These are phyloP conservation scores for Sarocladium strictum DNA, from an alignment of 2,329 filamentous ascomycete species.

Conservation along the genomic window DNA sequence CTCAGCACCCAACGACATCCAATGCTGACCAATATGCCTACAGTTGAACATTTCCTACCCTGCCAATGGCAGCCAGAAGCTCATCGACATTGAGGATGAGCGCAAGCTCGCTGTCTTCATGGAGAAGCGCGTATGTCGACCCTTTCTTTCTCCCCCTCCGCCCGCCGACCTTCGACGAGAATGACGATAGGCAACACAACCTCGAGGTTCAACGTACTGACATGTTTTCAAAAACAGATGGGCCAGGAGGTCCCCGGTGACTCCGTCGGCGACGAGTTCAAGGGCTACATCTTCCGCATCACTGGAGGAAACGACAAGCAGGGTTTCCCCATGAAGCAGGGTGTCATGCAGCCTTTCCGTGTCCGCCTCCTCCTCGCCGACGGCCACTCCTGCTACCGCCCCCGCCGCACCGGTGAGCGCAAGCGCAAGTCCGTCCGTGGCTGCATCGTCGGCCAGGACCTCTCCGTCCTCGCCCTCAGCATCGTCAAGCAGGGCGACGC, in stretches of 20 bases:
- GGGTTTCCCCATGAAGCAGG: conserved; percentile 99
- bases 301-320: conserved; percentile 99
- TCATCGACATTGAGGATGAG: conserved; percentile 99
- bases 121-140: conserved; percentile 78
- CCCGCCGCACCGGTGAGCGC: conserved; percentile 95
- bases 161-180: not conserved
- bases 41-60: conserved; percentile 74
- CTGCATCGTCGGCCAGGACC: conserved; percentile 95
- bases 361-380: conserved; percentile 93
- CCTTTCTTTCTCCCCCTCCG: conserved; percentile 10
- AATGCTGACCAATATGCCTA: conserved; percentile 26
- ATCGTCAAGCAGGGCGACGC: conserved; percentile 97
- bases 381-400: conserved; percentile 98
- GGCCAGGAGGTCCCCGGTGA: conserved; percentile 89
- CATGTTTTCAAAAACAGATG: conserved; percentile 53
- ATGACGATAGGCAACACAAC: not conserved
- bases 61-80: conserved; percentile 99
- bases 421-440: conserved; percentile 99
- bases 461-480: conserved; percentile 88
- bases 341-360: conserved; percentile 98
- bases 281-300: conserved; percentile 99
- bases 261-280: conserved; percentile 97
- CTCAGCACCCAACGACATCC: not conserved
- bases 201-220: conserved; percentile 23
- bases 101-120: conserved; percentile 98